These are phyloP conservation scores for Ricinus communis DNA, from an alignment of 345 rosid species.

Conservation along the genomic window DNA sequence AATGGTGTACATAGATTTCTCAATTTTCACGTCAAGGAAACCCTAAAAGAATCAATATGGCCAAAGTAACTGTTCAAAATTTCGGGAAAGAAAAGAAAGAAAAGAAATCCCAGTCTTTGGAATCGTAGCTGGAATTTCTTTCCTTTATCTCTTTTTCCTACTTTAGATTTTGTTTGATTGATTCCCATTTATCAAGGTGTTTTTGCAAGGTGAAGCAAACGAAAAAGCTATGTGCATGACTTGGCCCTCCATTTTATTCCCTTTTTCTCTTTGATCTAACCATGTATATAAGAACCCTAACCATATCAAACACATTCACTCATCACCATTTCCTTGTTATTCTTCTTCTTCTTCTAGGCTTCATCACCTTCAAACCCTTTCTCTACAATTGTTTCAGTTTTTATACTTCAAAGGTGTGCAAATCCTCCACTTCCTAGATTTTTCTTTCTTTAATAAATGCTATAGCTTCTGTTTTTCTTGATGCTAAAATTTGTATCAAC, in stretches of 20 bases:
- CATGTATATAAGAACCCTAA: conserved; percentile 42
- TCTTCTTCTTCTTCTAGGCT: neutral
- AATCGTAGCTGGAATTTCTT: conserved; percentile 37
- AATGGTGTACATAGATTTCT: conserved; percentile 22
- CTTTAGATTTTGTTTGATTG: conserved; percentile 26
- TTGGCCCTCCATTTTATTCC: conserved; percentile 43
- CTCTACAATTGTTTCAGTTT: neutral
- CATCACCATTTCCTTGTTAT: conserved; percentile 15
- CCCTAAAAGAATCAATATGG: conserved; percentile 21
- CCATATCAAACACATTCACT: conserved; percentile 22
- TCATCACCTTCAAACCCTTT: neutral
- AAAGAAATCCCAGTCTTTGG: conserved; percentile 32
- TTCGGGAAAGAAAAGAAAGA: too few relatives aligned
- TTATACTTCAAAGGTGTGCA: neutral
- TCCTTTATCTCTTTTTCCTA: conserved; percentile 37
- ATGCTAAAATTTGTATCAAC: too few relatives aligned
- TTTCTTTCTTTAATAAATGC: too few relatives aligned
- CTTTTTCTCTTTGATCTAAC: conserved; percentile 27
- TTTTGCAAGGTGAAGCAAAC: conserved; percentile 47
- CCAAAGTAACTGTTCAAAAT: conserved; percentile 23
- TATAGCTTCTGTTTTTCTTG: too few relatives aligned
- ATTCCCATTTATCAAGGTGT: conserved; percentile 48
- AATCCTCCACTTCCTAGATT: too few relatives aligned
- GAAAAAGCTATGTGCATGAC: conserved; percentile 38
- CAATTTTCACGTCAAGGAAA: conserved; percentile 25